phyloP scores from a whole-genome alignment of 75 land plant genomes.

The Picea sitchensis region DNA sequence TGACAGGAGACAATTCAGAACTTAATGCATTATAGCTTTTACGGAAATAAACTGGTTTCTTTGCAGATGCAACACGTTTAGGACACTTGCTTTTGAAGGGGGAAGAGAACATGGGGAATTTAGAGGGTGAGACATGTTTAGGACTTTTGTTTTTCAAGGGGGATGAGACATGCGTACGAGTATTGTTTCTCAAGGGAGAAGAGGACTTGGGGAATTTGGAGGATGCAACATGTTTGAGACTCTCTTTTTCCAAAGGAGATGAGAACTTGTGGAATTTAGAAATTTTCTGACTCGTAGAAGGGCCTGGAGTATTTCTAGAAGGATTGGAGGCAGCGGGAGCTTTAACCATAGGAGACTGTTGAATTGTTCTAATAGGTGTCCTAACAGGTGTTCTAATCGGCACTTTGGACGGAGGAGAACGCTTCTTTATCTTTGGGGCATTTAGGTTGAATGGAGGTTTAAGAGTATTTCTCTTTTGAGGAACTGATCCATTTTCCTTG shows the following conservation, averaged over 20 bases:
- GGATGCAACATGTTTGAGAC: not conserved
- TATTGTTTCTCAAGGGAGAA: not conserved
- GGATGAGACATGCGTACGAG: not conserved
- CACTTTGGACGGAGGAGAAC: not conserved
- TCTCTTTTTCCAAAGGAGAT: not conserved
- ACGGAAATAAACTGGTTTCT: not conserved
- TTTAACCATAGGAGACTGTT: not conserved
- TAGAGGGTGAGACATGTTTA: not conserved
- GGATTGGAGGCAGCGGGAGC: not conserved
- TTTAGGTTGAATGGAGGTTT: not conserved
- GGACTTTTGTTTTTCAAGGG: not conserved
- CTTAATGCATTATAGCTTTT: constrained; percentile 2
- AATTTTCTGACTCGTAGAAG: not conserved
- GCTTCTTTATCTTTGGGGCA: not conserved
- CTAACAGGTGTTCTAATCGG: not conserved
- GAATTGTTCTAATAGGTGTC: not conserved
- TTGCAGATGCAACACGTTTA: not conserved
- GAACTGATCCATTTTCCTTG: not conserved
- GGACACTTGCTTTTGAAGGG: not conserved
- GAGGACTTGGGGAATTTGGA: not conserved
- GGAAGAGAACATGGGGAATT: not conserved
- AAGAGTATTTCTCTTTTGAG: not conserved
- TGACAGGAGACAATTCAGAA: not conserved
- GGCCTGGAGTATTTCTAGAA: not conserved
- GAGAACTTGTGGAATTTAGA: not conserved